Conservation (phyloP, 2,329 filamentous ascomycete genomes). For the Aspergillus fumigatiaffinis region DNA sequence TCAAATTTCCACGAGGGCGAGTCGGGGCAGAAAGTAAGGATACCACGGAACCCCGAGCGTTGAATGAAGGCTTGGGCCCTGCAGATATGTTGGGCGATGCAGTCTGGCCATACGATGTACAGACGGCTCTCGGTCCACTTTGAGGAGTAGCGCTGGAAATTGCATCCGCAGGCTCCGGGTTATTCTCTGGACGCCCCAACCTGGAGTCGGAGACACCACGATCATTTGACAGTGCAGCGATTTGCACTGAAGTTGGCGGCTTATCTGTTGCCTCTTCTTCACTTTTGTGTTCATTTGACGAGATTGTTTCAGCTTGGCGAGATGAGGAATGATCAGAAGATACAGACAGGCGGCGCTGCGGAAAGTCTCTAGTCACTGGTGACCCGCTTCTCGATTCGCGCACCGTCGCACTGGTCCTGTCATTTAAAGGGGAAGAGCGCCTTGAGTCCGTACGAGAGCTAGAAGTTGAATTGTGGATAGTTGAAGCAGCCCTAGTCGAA, state of each 20-base stretch:
- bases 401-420: constrained; percentile 44
- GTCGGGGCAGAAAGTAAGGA: constrained; percentile 46
- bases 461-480: constrained; percentile 49
- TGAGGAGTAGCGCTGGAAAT: constrained; percentile 21
- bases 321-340: constrained; percentile 8
- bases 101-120: constrained; percentile 19
- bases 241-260: constrained; percentile 17
- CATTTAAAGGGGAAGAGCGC: constrained; percentile 58
- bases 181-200: neutral
- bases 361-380: constrained; percentile 14
- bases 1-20: constrained; percentile 41
- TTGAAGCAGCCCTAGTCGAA: constrained; percentile 42
- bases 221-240: neutral
- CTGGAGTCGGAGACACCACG: neutral
- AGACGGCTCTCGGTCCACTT: constrained; percentile 29
- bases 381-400: constrained; percentile 29
- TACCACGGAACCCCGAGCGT: constrained; percentile 35
- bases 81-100: constrained; percentile 39
- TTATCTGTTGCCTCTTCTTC: constrained; percentile 11
- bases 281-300: constrained; percentile 7
- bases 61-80: constrained; percentile 31
- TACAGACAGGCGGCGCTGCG: constrained; percentile 20
- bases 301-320: constrained; percentile 8
- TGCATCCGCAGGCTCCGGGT: constrained; percentile 12
- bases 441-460: constrained; percentile 57